These are phyloP conservation scores for Sugiyamaella qingdaonensis DNA, from an alignment of 805 yeast species.

Conservation along the genomic window DNA sequence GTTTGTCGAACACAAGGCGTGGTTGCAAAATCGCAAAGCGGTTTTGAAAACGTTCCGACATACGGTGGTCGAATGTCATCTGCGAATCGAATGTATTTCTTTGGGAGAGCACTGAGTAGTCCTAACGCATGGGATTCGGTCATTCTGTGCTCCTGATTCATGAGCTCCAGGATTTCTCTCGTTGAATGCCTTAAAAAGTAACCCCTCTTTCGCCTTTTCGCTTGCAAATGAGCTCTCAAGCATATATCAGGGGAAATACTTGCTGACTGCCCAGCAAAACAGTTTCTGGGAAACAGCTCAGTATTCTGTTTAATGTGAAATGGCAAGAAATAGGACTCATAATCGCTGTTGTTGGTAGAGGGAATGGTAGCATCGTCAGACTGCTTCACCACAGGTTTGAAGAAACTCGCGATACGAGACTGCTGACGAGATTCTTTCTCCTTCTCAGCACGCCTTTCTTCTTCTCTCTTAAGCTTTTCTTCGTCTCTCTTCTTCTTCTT, in stretches of 20 bases:
- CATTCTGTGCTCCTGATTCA: conserved; percentile 12
- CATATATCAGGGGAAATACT: not conserved
- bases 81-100: conserved; percentile 37
- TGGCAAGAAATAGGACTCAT: conserved; percentile 29
- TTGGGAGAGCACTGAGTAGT: conserved; percentile 26
- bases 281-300: conserved; percentile 4
- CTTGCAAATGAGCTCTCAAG: not conserved
- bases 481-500: conserved; percentile 22
- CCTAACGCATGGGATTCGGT: conserved; percentile 19
- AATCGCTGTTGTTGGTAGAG: conserved; percentile 21
- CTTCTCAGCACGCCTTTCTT: conserved; percentile 18
- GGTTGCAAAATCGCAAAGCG: conserved; percentile 16
- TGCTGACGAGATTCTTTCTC: conserved; percentile 12
- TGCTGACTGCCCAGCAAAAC: not conserved
- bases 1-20: conserved; percentile 20
- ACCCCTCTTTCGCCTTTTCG: conserved; percentile 20
- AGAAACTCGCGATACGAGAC: conserved; percentile 5
- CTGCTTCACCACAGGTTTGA: conserved; percentile 12
- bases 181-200: conserved; percentile 17
- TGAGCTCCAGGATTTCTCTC: conserved; percentile 22
- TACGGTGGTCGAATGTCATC: conserved; percentile 53
- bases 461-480: conserved; percentile 15
- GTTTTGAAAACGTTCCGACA: conserved; percentile 48
- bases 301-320: conserved; percentile 30
- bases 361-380: conserved; percentile 8